A percentile compares a stretch with the other conserved stretches of the same genome.
phyloP scores from a whole-genome alignment of 2,329 filamentous ascomycete species.

The Coleophoma crateriformis region DNA sequence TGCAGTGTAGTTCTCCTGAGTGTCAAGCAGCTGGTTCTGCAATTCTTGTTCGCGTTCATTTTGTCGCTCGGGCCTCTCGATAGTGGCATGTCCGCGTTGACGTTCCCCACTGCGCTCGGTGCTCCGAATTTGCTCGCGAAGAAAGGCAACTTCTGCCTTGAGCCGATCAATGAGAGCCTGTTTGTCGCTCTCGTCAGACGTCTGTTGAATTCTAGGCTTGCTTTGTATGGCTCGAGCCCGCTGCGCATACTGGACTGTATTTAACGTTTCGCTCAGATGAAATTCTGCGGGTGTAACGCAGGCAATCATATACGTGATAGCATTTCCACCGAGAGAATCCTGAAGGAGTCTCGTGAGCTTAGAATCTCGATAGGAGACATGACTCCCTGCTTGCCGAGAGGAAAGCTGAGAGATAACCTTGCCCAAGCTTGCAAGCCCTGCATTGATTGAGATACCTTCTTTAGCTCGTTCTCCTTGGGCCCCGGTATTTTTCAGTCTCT shows the following conservation, averaged over 20 bases:
- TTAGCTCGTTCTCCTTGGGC: slow-evolving; percentile 90
- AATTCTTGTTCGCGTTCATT: slow-evolving; percentile 84
- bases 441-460: slow-evolving; percentile 98
- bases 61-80: slow-evolving; percentile 70
- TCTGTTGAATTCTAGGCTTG: slow-evolving; percentile 91
- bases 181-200: slow-evolving; percentile 85
- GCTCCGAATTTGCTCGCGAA: slow-evolving; percentile 88
- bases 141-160: slow-evolving; percentile 87
- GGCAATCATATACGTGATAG: slow-evolving; percentile 99
- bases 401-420: slow-evolving; percentile 99
- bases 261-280: slow-evolving; percentile 93
- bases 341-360: slow-evolving; percentile 90
- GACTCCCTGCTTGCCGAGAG: slow-evolving; percentile 76
- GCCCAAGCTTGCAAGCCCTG: slow-evolving; percentile 85
- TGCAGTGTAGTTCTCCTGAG: slow-evolving; percentile 90
- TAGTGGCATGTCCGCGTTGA: slow-evolving; percentile 47
- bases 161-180: slow-evolving; percentile 89
- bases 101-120: slow-evolving; percentile 60
- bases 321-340: slow-evolving; percentile 93
- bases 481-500: slow-evolving; percentile 93
- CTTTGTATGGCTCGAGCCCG: slow-evolving; percentile 94
- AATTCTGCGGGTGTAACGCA: slow-evolving; percentile 97
- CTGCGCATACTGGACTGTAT: slow-evolving; percentile 96
- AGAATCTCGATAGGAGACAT: slow-evolving; percentile 98
- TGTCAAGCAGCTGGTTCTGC: slow-evolving; percentile 87